Evolutionary conservation across 2,329 filamentous ascomycete species (phyloP).

Genomic region (Botryotinia globosa): DNA sequence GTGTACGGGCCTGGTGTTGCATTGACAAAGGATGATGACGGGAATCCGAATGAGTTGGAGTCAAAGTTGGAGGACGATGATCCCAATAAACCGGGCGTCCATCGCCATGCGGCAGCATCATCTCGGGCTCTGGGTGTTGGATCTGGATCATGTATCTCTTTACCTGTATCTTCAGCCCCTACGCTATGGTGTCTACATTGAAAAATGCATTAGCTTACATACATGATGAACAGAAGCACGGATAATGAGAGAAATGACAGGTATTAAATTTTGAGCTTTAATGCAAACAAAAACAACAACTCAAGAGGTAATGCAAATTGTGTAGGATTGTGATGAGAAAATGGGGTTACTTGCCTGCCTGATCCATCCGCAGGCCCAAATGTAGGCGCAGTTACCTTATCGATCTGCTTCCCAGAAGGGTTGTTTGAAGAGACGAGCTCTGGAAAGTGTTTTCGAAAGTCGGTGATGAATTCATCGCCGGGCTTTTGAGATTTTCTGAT

Average conservation of each 20-base stretch:
- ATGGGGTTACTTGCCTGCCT: conserved; percentile 29
- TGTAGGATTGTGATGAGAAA: background rate
- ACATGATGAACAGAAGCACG: background rate
- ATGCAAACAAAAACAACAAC: background rate
- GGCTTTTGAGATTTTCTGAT: conserved; percentile 74
- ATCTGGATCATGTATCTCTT: conserved; percentile 68
- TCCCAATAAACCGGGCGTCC: conserved; percentile 81
- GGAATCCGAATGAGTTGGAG: conserved; percentile 77
- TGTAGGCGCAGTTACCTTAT: conserved; percentile 26
- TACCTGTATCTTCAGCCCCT: conserved; percentile 40
- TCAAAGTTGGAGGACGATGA: conserved; percentile 76
- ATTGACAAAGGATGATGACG: conserved; percentile 69
- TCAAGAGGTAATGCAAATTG: background rate
- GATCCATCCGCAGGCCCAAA: conserved; percentile 29
- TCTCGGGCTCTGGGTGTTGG: conserved; percentile 76
- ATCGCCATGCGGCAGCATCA: conserved; percentile 81
- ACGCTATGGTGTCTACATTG: conserved; percentile 33
- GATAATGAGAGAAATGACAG: background rate
- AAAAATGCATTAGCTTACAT: background rate
- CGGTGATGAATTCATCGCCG: conserved; percentile 76
- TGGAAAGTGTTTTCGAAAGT: conserved; percentile 81
- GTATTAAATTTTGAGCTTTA: background rate
- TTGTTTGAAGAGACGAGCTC: conserved; percentile 59
- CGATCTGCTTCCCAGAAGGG: conserved; percentile 42
- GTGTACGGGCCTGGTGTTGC: conserved; percentile 84